Base-by-base conservation (phyloP, 768 basidiomycete genomes). In the Gloeopeniophorella convolvens region DNA sequence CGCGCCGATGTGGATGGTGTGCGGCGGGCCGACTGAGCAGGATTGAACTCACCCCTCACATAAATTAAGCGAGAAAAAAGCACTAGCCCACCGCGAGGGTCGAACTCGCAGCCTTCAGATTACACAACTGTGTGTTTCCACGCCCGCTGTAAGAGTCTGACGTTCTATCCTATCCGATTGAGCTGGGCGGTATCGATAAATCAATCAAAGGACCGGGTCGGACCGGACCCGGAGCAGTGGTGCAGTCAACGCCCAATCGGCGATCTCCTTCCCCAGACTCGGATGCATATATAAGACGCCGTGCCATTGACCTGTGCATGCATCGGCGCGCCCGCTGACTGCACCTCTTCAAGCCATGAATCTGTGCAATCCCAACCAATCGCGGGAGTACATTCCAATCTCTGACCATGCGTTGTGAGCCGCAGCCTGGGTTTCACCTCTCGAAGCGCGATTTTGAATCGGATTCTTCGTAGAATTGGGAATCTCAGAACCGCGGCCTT, bases 401-500 rank as follows among this genome's bases (percentile, higher is more conserved):
- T 78, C 85, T 13, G 88, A 90, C 61, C 89, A 91, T 70, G 88
- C 74, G 39, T 64, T 91, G 85, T 89, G 46, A 48, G 52, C 30
- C 1, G 23, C 37, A 35, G 18, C 43, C 64, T 64, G 82, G 66
- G 23, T 16, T 21, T 40, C 27, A 24, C 20, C 37, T 24, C 12
- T 34, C 30, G 11, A 12, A n/a, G 13, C 23, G 10, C 33, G 15
- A 35, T 18, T n/a, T 43, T 4, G 3, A 16, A 16, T 10, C 5
- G 10, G 20, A 6, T 33, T 23, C 43, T 55, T n/a, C 39, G 16
- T 55, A 89, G 88, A 37, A 90, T 91, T 50, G 89, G 89, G 8
- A 91, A 91, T 63, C 67, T 91, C 51, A 77, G 83, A 46, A 91
- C 89, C 1, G 89, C 89, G 35, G 89, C 89, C 9, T 67, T 92